These are phyloP conservation scores for Fusarium denticulatum DNA, from an alignment of 2,329 filamentous ascomycete genomes.

Conservation along the genomic window DNA sequence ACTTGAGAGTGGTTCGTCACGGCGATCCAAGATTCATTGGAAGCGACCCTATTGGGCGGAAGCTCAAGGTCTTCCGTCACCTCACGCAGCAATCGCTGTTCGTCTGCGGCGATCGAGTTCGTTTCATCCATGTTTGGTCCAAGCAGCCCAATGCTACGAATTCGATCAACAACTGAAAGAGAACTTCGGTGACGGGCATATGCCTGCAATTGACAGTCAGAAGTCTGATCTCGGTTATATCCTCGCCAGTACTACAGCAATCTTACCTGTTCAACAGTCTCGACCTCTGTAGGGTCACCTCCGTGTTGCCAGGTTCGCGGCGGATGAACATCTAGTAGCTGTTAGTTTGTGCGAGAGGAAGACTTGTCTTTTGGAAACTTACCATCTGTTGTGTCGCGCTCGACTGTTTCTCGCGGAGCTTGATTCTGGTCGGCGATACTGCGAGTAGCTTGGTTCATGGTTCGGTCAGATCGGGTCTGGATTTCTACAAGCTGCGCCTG, in stretches of 20 bases:
- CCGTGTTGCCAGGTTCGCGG: not conserved
- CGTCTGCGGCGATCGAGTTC: not conserved
- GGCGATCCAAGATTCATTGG: not conserved
- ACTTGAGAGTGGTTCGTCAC: not conserved
- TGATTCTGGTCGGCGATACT: not conserved
- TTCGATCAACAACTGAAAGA: not conserved
- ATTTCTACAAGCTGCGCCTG: not conserved
- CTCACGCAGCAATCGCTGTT: slow-evolving; percentile 1
- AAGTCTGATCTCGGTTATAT: not conserved
- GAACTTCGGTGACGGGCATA: not conserved
- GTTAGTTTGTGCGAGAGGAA: not conserved
- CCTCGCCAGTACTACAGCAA: too few species aligned
- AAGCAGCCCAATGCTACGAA: not conserved
- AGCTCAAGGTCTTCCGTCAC: not conserved
- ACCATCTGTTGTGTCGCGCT: not conserved
- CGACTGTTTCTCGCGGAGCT: not conserved
- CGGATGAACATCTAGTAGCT: not conserved
- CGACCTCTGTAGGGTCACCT: not conserved
- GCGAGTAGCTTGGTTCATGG: not conserved
- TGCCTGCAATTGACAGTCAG: slow-evolving; percentile 4
- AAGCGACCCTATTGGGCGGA: not conserved
- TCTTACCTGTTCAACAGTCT: not conserved
- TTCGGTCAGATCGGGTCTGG: not conserved
- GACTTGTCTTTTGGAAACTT: not conserved
- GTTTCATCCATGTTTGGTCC: not conserved